Evolutionary conservation across 768 basidiomycete species (phyloP).

Genomic region (Basidioascus undulatus): DNA sequence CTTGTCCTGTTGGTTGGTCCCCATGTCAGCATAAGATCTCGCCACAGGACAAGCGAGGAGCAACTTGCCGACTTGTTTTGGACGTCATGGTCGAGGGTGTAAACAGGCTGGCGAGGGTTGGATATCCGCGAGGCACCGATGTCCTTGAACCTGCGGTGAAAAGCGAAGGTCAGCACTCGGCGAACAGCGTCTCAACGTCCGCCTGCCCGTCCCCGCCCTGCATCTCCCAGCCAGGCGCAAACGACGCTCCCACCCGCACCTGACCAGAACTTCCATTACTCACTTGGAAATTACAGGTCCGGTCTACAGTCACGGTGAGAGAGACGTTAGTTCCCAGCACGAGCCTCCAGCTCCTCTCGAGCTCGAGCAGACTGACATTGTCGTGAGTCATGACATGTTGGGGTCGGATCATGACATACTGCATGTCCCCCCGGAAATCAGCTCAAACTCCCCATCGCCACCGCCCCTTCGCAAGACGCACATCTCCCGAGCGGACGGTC

Average conservation of each 20-base stretch:
- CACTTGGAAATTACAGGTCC: conserved; percentile 95
- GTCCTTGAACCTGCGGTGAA: conserved; percentile 51
- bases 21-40: no score
- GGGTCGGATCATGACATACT: conserved; percentile 98
- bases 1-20: no score
- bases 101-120: conserved; percentile 64
- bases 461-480: no score
- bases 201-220: no score
- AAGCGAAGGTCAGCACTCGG: no score
- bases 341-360: not conserved
- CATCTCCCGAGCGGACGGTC: conserved; percentile 72
- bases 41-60: no score
- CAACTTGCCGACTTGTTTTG: conserved; percentile 80
- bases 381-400: conserved; percentile 89
- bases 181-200: no score
- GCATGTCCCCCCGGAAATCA: no score
- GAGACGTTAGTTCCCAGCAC: not conserved
- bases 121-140: conserved; percentile 70
- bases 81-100: conserved; percentile 94
- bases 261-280: no score
- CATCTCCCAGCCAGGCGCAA: no score
- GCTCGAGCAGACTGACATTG: not conserved
- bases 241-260: no score
- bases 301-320: conserved; percentile 23
- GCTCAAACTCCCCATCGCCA: no score